A percentile compares a stretch with the other conserved stretches of the same genome.
Evolutionary conservation across 345 rosid genomes (phyloP).

Genomic region (Eucalyptus cloeziana): DNA sequence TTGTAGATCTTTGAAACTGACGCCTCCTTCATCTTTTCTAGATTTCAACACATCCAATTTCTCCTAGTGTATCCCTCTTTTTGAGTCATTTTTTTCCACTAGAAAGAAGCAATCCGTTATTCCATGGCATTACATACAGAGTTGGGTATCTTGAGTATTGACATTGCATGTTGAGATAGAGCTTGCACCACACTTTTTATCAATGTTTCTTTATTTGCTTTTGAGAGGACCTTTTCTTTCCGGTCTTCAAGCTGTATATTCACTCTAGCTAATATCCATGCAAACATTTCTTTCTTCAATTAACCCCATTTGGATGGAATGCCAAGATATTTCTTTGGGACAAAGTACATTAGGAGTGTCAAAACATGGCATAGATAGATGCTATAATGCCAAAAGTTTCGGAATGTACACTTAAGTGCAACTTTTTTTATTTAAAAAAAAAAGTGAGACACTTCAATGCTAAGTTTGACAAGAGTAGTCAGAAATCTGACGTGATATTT

Average conservation of each 20-base stretch:
- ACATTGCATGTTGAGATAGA: neutral
- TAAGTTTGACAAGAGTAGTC: no score
- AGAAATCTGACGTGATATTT: no score
- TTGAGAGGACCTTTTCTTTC: neutral
- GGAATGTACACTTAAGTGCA: rapidly evolving
- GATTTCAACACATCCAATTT: neutral
- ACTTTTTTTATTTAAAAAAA: no score
- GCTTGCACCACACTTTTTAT: neutral
- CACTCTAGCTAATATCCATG: neutral
- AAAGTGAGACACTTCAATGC: no score
- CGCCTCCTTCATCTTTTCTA: neutral
- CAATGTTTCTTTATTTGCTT: neutral
- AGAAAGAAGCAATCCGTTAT: neutral
- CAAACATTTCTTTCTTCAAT: no score
- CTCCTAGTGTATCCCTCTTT: neutral
- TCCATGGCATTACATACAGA: neutral
- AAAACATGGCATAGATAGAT: no score
- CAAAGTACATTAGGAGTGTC: no score
- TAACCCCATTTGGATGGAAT: neutral
- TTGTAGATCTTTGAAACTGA: no score
- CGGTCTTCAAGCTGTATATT: neutral
- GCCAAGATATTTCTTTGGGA: no score
- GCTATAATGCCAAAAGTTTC: no score
- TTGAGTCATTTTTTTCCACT: no score
- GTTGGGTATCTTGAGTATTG: neutral